Conservation (phyloP, 768 basidiomycete species). For the Hygrophorus pudorinus region DNA sequence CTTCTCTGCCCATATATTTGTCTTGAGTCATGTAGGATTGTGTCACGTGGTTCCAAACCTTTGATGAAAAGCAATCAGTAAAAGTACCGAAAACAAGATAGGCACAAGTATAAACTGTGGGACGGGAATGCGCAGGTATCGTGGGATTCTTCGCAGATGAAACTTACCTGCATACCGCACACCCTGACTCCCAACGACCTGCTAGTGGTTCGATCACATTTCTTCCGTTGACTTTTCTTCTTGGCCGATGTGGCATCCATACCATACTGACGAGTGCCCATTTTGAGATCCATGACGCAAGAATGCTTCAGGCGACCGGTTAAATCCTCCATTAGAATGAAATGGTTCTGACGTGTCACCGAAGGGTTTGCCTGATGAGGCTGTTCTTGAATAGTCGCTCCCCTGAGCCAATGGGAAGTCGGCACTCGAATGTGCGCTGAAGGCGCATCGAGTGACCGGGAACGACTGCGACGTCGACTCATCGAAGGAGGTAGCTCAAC, state of each 20-base stretch:
- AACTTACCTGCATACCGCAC: conserved; percentile 93
- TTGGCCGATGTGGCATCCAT: conserved; percentile 87
- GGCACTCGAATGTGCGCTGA: conserved; percentile 17
- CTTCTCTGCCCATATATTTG: conserved; percentile 92
- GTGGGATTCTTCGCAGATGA: neutral
- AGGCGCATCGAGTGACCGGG: conserved; percentile 28
- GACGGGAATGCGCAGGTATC: neutral
- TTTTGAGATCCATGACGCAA: conserved; percentile 96
- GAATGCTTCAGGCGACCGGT: conserved; percentile 86
- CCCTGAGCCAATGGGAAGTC: conserved; percentile 16
- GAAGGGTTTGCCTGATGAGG: conserved; percentile 27
- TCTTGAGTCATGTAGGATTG: conserved; percentile 87
- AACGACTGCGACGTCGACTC: conserved; percentile 35
- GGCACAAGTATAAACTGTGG: conserved; percentile 6
- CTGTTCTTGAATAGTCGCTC: conserved; percentile 25
- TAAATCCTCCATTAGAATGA: conserved; percentile 98
- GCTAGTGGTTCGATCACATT: conserved; percentile 95
- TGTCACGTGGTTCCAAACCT: conserved; percentile 90
- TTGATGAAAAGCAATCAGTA: neutral
- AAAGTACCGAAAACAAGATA: conserved; percentile 3
- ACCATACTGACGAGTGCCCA: conserved; percentile 99
- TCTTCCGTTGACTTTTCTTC: conserved; percentile 98
- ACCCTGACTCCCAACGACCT: conserved; percentile 83
- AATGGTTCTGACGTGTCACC: conserved; percentile 86
- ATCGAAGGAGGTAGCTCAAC: conserved; percentile 21